phyloP scores from a whole-genome alignment of 2,329 filamentous ascomycete species.

The Pezicula neosporulosa region DNA sequence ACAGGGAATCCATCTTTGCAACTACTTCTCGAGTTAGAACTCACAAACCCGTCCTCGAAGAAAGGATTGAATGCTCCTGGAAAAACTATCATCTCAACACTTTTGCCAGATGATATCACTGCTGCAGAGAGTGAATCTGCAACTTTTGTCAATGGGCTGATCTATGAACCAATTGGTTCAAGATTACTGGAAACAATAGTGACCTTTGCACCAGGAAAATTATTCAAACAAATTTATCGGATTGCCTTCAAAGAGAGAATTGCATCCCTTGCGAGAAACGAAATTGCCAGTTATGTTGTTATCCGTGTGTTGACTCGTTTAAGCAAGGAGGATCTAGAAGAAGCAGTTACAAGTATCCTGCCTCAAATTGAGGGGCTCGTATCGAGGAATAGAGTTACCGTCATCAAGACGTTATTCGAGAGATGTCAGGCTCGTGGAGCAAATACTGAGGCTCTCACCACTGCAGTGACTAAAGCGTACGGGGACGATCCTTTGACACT shows the following conservation, averaged over 20 bases:
- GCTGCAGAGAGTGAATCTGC: conserved; percentile 70
- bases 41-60: conserved; percentile 67
- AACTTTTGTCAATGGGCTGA: conserved; percentile 77
- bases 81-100: conserved; percentile 65
- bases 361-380: conserved; percentile 73
- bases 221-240: conserved; percentile 85
- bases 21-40: conserved; percentile 81
- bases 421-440: conserved; percentile 68
- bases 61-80: conserved; percentile 50
- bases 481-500: conserved; percentile 44
- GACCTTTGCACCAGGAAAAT: conserved; percentile 74
- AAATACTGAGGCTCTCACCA: conserved; percentile 50
- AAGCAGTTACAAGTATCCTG: conserved; percentile 67
- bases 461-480: conserved; percentile 52
- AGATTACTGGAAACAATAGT: conserved; percentile 86
- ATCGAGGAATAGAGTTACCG: conserved; percentile 70
- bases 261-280: conserved; percentile 78
- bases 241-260: conserved; percentile 79
- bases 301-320: conserved; percentile 79
- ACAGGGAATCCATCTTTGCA: conserved; percentile 94
- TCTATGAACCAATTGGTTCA: conserved; percentile 89
- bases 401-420: conserved; percentile 80
- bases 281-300: conserved; percentile 84
- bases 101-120: conserved; percentile 78
- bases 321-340: conserved; percentile 78